Evolutionary conservation across 345 rosid genomes (phyloP).

Genomic region (Moringa oleifera): DNA sequence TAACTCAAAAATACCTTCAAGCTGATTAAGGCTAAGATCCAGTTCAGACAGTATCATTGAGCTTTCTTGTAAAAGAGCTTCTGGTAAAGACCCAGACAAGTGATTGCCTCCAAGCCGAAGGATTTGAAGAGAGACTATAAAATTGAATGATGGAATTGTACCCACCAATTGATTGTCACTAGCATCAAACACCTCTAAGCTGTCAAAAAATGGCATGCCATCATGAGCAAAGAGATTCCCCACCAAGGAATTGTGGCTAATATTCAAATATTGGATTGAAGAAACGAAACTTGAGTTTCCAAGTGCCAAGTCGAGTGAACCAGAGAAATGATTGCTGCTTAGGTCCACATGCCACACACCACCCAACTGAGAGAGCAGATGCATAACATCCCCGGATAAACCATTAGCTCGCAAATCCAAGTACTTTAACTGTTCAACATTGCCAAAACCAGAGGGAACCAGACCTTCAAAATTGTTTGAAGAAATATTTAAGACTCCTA

Average conservation of each 20-base stretch:
- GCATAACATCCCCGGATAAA: constrained; percentile 68
- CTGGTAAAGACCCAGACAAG: constrained; percentile 60
- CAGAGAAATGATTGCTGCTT: constrained; percentile 66
- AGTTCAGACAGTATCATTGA: constrained; percentile 76
- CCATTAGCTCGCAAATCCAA: constrained; percentile 60
- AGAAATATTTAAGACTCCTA: constrained; percentile 54
- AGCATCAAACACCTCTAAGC: constrained; percentile 86
- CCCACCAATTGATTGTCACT: constrained; percentile 66
- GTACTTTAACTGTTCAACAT: constrained; percentile 45
- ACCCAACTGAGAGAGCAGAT: constrained; percentile 47
- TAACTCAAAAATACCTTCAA: constrained; percentile 49
- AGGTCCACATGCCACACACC: constrained; percentile 50
- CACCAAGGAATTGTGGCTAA: constrained; percentile 52
- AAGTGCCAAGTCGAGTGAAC: constrained; percentile 70
- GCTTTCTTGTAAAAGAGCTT: constrained; percentile 62
- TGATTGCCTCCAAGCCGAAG: constrained; percentile 68
- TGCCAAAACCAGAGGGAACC: constrained; percentile 44
- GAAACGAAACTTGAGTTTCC: constrained; percentile 62
- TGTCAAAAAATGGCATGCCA: constrained; percentile 77
- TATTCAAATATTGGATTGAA: constrained; percentile 48
- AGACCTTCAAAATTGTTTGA: constrained; percentile 46
- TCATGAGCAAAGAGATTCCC: constrained; percentile 77
- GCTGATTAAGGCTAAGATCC: constrained; percentile 75
- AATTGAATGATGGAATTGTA: constrained; percentile 62
- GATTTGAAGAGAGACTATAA: constrained; percentile 67